These are phyloP conservation scores for Metrosideros polymorpha DNA, from an alignment of 441 rosid species.

Conservation along the genomic window DNA sequence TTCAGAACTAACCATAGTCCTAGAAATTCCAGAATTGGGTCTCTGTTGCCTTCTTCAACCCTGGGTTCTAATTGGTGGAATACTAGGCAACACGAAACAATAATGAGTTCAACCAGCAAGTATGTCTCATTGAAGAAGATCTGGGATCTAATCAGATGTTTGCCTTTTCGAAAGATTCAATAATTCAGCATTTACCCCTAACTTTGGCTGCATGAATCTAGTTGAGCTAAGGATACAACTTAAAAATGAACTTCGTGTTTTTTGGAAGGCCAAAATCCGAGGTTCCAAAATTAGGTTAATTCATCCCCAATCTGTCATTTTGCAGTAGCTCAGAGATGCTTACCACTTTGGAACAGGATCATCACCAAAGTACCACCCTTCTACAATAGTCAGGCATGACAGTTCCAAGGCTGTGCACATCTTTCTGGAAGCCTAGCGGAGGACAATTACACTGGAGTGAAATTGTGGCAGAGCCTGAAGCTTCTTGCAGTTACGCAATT, in stretches of 20 bases:
- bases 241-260: not conserved
- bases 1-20: not conserved
- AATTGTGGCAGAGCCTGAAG: not conserved
- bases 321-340: not conserved
- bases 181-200: not conserved
- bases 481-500: rapidly evolving
- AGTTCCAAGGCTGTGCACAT: not conserved
- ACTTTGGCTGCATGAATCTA: not conserved
- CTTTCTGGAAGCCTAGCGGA: not conserved
- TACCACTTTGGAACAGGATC: not conserved
- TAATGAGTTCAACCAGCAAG: rapidly evolving
- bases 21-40: not conserved
- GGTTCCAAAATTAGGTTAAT: not conserved
- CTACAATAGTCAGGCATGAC: not conserved
- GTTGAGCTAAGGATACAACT: not conserved
- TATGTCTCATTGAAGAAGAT: rapidly evolving
- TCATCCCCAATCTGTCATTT: not conserved
- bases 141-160: not conserved
- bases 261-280: not conserved
- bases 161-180: rapidly evolving
- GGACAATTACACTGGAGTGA: not conserved
- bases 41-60: not conserved
- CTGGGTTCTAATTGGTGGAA: not conserved
- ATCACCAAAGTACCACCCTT: not conserved
- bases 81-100: not conserved